Conservation (phyloP, 2,329 filamentous ascomycete species). For the Ilyonectria robusta region DNA sequence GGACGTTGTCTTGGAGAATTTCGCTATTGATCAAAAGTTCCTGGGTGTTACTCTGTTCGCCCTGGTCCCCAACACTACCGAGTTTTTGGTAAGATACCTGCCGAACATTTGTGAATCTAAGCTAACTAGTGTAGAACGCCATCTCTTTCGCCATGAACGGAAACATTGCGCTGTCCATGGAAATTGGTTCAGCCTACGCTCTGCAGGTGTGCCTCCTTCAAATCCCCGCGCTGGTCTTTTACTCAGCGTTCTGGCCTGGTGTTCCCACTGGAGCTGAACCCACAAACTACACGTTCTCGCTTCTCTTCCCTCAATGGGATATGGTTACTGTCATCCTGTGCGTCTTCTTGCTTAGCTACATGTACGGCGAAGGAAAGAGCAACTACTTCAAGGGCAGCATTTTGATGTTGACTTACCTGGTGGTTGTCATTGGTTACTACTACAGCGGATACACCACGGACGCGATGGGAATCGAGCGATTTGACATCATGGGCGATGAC, state of each 20-base stretch:
- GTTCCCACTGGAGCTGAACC: conserved; percentile 56
- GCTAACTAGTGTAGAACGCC: conserved; percentile 76
- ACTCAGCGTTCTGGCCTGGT: conserved; percentile 81
- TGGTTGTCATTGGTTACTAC: conserved; percentile 93
- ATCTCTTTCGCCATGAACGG: conserved; percentile 99
- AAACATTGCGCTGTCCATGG: conserved; percentile 98
- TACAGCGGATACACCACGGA: conserved; percentile 74
- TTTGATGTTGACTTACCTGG: conserved; percentile 90
- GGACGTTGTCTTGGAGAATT: conserved; percentile 92
- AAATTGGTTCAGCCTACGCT: conserved; percentile 97
- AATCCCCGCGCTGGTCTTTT: conserved; percentile 92
- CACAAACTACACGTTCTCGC: conserved; percentile 78
- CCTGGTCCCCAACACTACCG: conserved; percentile 96
- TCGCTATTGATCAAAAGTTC: conserved; percentile 97
- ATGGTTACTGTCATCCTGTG: conserved; percentile 98
- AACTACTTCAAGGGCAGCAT: conserved; percentile 99
- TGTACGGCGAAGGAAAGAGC: conserved; percentile 98
- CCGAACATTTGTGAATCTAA: conserved; percentile 5
- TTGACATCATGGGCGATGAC: conserved; percentile 67
- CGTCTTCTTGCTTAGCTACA: conserved; percentile 95
- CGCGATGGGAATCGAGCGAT: conserved; percentile 62
- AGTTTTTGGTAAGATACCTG: conserved; percentile 82
- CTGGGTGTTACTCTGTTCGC: conserved; percentile 97
- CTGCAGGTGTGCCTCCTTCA: conserved; percentile 96
- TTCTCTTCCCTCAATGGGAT: conserved; percentile 99